Evolutionary conservation across 257 asterid species (phyloP).

Genomic region (Gentiana dahurica): DNA sequence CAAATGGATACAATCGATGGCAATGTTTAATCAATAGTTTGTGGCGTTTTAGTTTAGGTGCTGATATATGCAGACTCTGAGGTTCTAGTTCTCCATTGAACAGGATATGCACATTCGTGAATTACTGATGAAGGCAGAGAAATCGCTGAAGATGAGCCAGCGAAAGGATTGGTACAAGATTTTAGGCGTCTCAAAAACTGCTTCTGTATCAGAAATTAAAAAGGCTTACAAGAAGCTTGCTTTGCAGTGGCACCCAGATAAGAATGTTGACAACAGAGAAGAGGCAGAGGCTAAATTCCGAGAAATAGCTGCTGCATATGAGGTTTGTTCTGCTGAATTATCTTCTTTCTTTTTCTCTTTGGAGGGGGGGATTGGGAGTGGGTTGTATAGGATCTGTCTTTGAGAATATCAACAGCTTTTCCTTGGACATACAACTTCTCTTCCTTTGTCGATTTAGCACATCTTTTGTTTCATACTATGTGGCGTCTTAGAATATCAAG

Average conservation of each 20-base stretch:
- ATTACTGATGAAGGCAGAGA: constrained; percentile 66
- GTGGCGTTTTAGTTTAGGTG: too few relatives aligned
- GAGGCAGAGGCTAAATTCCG: constrained; percentile 85
- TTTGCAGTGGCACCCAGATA: constrained; percentile 96
- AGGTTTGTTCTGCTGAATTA: constrained; percentile 36
- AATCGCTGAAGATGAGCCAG: constrained; percentile 68
- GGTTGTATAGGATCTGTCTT: too few relatives aligned
- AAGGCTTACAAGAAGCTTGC: constrained; percentile 95
- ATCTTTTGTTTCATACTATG: too few relatives aligned
- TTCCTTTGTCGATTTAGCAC: too few relatives aligned
- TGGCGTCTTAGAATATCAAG: too few relatives aligned
- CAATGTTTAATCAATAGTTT: too few relatives aligned
- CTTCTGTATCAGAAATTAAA: constrained; percentile 69
- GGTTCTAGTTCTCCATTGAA: not conserved
- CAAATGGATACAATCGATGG: too few relatives aligned
- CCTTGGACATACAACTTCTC: too few relatives aligned
- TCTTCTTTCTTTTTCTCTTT: too few relatives aligned
- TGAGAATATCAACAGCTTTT: too few relatives aligned
- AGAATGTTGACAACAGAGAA: constrained; percentile 80
- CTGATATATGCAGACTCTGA: too few relatives aligned
- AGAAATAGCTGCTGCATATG: constrained; percentile 97
- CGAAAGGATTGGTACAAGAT: constrained; percentile 98
- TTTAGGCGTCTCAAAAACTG: constrained; percentile 62
- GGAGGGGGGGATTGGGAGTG: too few relatives aligned
- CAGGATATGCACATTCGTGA: constrained; percentile 66